Base-by-base conservation (phyloP, 441 rosid genomes). In the Populus hybrid region DNA sequence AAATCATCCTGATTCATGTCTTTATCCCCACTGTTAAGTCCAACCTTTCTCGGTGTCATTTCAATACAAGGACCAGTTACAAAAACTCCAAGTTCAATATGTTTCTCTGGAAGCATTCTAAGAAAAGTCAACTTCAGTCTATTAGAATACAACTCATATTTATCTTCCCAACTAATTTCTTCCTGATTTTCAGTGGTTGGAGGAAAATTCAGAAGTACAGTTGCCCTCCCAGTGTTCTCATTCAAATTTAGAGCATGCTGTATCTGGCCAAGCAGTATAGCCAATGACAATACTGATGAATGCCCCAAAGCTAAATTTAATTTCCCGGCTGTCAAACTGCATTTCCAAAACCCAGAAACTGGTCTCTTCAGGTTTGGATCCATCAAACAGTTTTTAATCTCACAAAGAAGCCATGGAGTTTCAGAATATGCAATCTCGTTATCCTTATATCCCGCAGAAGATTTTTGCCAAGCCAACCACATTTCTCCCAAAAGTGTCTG, bases 11-110 rank as follows among this genome's bases (percentile, higher is more conserved):
- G 81, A 74, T 81, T 78, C 72, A 67, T 67, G 66, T 79, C 73
- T 73, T 73, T 78, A 70, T 72, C 81, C 57, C 65, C 83, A 77
- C 30, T 36, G 63, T 76, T 76, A 74, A 80, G 38, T 32, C 81
- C 88, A 61, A 46, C 86, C 83, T 87, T 88, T 85, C 83, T 84
- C 18, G 84, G 77, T 46, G 89, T 82, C 35, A 93, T 73, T 81
- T 73, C 87, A 79, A 93, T 80, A 69, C 78, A 87, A 77, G 97
- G 97, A 76, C 99, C 98, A 65, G 89, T 86, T 74, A 92, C 83
- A 79, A 90, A 85, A 71, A 86, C 86, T 81, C 90, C 97, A 83
- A 93, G 85, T 84, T 91, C 89, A 86, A 92, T 79, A 73, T 80
- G 86, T 85, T 89, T 90, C 89, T 88, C 90, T 20, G 93, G 95